Evolutionary conservation across 805 yeast genomes (phyloP).

Genomic region (Sugiyamaella qingdaonensis): DNA sequence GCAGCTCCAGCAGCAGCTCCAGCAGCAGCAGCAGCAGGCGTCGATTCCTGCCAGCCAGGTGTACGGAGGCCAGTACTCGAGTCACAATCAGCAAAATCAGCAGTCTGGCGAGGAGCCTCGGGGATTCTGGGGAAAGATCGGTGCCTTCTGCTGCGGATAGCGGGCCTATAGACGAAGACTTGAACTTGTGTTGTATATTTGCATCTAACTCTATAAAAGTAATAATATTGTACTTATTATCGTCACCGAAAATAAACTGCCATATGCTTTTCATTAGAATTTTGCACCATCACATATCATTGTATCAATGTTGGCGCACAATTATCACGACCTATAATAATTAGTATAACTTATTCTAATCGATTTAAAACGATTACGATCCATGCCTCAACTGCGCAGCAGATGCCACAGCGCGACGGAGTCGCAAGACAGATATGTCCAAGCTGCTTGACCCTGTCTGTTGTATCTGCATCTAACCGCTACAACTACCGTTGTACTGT

Average conservation of each 20-base stretch:
- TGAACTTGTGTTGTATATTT: neutral
- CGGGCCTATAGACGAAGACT: neutral
- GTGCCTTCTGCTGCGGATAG: constrained; percentile 34
- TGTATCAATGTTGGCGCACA: too few species aligned
- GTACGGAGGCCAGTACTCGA: constrained; percentile 5
- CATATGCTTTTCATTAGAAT: too few species aligned
- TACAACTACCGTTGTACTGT: too few species aligned
- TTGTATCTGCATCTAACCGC: too few species aligned
- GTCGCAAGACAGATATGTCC: neutral
- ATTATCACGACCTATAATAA: too few species aligned
- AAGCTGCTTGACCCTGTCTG: too few species aligned
- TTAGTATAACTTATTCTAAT: too few species aligned
- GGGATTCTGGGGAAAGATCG: constrained; percentile 31
- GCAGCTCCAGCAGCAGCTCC: constrained; percentile 18
- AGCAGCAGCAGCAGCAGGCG: constrained; percentile 17
- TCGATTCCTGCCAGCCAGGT: constrained; percentile 18
- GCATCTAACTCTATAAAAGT: neutral
- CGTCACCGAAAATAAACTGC: neutral
- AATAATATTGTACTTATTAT: neutral
- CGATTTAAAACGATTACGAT: too few species aligned
- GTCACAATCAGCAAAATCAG: constrained; percentile 10
- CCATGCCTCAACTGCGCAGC: neutral
- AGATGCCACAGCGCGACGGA: too few species aligned
- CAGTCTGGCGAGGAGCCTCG: constrained; percentile 22
- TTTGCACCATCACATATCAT: too few species aligned